Evolutionary conservation across 768 basidiomycete genomes (phyloP).

Genomic region (Lactarius sanguifluus): DNA sequence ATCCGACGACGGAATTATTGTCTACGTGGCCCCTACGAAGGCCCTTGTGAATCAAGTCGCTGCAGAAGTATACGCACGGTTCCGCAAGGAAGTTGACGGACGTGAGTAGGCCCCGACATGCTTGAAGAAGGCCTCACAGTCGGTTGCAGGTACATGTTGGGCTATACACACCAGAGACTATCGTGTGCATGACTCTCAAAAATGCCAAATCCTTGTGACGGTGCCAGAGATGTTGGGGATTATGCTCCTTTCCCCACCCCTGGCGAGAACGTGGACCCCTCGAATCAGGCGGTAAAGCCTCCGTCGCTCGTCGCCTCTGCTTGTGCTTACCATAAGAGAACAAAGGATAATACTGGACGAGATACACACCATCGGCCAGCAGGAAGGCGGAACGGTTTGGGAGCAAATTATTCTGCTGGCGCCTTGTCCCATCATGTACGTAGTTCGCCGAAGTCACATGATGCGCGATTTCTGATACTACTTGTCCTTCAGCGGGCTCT

Average conservation of each 20-base stretch:
- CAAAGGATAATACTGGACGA: conserved; percentile 66
- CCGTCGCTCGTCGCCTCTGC: no score
- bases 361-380: conserved; percentile 68
- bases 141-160: conserved; percentile 53
- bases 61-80: conserved; percentile 71
- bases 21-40: conserved; percentile 77
- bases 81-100: conserved; percentile 52
- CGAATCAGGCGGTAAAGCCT: conserved; percentile 54
- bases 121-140: conserved; percentile 9
- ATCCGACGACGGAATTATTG: conserved; percentile 64
- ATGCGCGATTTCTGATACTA: background rate
- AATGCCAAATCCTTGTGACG: conserved; percentile 72
- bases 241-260: conserved; percentile 65
- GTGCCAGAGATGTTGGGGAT: conserved; percentile 70
- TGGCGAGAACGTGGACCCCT: conserved; percentile 61
- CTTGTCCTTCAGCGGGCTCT: conserved; percentile 51
- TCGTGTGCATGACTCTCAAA: conserved; percentile 58
- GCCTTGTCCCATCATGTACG: conserved; percentile 71
- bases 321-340: background rate
- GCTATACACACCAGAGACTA: conserved; percentile 66
- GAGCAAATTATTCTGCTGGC: conserved; percentile 71
- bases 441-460: conserved; percentile 17
- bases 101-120: conserved; percentile 37
- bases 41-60: conserved; percentile 71
- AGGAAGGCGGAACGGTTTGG: conserved; percentile 70